Conservation (phyloP, 2,329 filamentous ascomycete genomes). For the Penicillium sp. region DNA sequence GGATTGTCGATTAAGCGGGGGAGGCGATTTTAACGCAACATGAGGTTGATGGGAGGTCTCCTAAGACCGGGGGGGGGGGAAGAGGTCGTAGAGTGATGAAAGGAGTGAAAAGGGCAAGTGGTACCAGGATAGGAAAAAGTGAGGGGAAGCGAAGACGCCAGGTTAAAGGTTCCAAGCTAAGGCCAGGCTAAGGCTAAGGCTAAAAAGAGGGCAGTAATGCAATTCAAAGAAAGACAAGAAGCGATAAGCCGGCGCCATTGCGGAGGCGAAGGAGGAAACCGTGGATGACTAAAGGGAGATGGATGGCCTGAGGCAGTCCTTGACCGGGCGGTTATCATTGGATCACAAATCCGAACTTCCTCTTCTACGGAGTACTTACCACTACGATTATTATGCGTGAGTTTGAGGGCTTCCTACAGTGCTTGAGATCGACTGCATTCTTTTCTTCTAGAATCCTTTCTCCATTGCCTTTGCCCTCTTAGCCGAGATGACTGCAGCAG, state of each 20-base stretch:
- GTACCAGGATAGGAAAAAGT: slow-evolving; percentile 2
- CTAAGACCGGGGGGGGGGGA: slow-evolving; percentile 10
- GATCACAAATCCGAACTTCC: neutral
- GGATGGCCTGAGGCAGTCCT: slow-evolving; percentile 5
- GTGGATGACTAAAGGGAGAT: slow-evolving; percentile 1
- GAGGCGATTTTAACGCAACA: slow-evolving; percentile 22
- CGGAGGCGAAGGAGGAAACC: slow-evolving; percentile 15
- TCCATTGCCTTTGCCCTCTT: neutral
- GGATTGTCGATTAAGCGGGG: neutral
- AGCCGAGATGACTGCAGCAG: slow-evolving; percentile 7
- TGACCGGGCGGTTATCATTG: neutral
- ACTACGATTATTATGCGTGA: too few species aligned
- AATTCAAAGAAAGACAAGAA: slow-evolving; percentile 16
- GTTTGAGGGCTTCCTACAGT: neutral
- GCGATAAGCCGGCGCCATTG: slow-evolving; percentile 13
- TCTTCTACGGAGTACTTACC: neutral
- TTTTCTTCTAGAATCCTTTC: slow-evolving; percentile 5
- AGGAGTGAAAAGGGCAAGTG: neutral
- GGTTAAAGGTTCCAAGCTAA: slow-evolving; percentile 2
- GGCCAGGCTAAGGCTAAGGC: slow-evolving; percentile 5
- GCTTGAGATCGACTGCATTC: neutral
- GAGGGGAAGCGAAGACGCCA: slow-evolving; percentile 14
- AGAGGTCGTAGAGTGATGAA: neutral
- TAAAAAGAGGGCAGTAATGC: neutral
- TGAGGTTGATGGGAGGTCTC: slow-evolving; percentile 24